Evolutionary conservation across 2,329 filamentous ascomycete genomes (phyloP), one percentile per base, ranked within the genome.

Genomic region (Alternaria longipes): DNA sequence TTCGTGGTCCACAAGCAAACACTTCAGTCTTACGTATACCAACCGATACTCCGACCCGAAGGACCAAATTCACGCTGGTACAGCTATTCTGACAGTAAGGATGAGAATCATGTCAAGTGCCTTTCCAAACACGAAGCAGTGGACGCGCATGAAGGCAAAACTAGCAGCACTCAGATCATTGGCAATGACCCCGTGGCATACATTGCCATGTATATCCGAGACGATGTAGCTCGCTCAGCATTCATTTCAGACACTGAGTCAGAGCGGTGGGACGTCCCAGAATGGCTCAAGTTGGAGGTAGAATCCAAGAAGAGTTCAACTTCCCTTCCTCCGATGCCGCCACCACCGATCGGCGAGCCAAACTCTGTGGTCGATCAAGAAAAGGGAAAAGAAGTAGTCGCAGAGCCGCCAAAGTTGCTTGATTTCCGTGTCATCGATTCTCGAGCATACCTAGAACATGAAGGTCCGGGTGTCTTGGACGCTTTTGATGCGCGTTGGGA

Each of bases 1-100:
- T 85, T 89, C 63, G 78, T 89, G 32, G 85, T 87, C 3, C 87
- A 90, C 68, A 84, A 84, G 61, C 87, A 86, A 26, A 82, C 83
- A 44, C 82, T 88, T 16, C 84, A 84, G 20, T 89, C 86, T 5
- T 84, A 84, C 49, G 81, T 84, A 38, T 89, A 88, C 76, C 86
- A 87, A 66, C 83, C 85, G n/a, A 84, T 88, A 34, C 74, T 90
- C 49, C 82, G 87, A 30, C 87, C 87, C 1, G 81, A 81, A 45
- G 86, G 87, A 3, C 83, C 83, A 6, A 83, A 81, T 9, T 81
- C 82, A 8, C 84, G 82, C 46, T 90, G 87, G 87, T 84, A 89
- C 56, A 83, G 82, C 34, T 89, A 88, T 64, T 83, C 86, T 32
- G 84, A 86, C 64, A 82, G 81, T 46, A 77, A 76, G 56, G 82